A percentile compares a stretch with the other conserved stretches of the same genome.
Evolutionary conservation across 352 stramenopile species (phyloP).

Genomic region (Pythium inflatum): DNA sequence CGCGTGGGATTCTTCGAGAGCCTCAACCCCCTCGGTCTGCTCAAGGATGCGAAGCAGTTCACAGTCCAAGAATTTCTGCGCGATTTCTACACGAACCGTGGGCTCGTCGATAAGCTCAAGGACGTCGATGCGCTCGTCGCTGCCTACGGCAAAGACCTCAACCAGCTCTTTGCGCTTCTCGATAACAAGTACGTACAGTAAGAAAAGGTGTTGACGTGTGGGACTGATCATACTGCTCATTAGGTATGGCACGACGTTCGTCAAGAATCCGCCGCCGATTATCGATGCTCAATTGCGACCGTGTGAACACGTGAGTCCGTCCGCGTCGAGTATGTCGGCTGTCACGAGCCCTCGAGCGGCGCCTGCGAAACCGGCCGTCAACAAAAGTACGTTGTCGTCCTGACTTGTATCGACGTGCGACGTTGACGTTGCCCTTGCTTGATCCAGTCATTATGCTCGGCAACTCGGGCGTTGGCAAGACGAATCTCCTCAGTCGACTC

Average conservation of each 20-base stretch:
- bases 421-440: constrained; percentile 15
- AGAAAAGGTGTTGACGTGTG: no score
- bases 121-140: constrained; percentile 68
- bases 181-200: constrained; percentile 64
- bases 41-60: constrained; percentile 56
- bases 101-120: constrained; percentile 66
- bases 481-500: constrained; percentile 77
- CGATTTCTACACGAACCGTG: constrained; percentile 73
- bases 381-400: constrained; percentile 78
- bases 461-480: constrained; percentile 88
- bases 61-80: constrained; percentile 67
- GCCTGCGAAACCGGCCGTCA: constrained; percentile 49
- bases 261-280: constrained; percentile 52
- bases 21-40: constrained; percentile 60
- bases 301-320: constrained; percentile 33
- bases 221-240: no score
- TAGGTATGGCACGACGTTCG: constrained; percentile 72
- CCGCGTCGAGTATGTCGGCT: neutral
- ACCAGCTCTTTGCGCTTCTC: constrained; percentile 60
- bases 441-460: constrained; percentile 74
- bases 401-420: no score
- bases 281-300: constrained; percentile 36
- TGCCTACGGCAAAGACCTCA: constrained; percentile 56
- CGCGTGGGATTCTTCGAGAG: constrained; percentile 49
- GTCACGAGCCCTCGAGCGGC: constrained; percentile 29